Base-by-base conservation (phyloP, 2,329 filamentous ascomycete species). In the Xylariaceae sp. region DNA sequence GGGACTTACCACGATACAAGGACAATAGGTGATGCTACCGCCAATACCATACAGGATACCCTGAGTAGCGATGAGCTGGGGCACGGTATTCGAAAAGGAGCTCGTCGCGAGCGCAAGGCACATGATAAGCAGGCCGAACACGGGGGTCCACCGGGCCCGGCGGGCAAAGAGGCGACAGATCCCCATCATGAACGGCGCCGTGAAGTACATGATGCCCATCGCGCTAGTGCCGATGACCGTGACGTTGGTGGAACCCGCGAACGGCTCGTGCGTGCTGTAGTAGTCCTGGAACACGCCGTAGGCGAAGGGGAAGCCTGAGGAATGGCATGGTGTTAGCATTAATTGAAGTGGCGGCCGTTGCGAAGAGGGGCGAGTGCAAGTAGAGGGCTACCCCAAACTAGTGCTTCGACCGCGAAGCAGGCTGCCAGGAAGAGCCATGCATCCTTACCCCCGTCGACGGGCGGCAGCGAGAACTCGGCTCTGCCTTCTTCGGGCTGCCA, bases 231-330 rank as follows among this genome's bases (percentile, higher is more conserved):
- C 88, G 51, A 90, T 84, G 14, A 85, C 76, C 26, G 86, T 79
- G 48, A 89, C 84, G 43, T 79, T 75, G 23, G 77, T 75, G 0
- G 79, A 77, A 2, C 78, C 78, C 2, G 74, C 72, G 52, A 90
- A 90, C 1, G 83, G 81, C 3, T 78, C 77, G 55, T 86, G 78
- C 1, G 76, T 80, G 37, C 77, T 81, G 69, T 90, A 90, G 70
- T 89, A 88, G 49, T 87, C 80, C 63, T 90, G 86, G 65, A 91
- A 90, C 20, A 91, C 79, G 43, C 88, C 88, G 67, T 87, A 91
- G 0, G 85, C 80, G 53, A 86, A 86, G 0, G 86, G 83, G 54
- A 90, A 89, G 2, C 87, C 86, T 89, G 41, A 10, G 7, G 49
- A 45, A 6, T 19, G 18, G 53, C 3, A 12, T 14, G 32, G 32